Evolutionary conservation across 2,329 filamentous ascomycete genomes (phyloP), one percentile per base, ranked within the genome.

Genomic region (Aureobasidium sp.): DNA sequence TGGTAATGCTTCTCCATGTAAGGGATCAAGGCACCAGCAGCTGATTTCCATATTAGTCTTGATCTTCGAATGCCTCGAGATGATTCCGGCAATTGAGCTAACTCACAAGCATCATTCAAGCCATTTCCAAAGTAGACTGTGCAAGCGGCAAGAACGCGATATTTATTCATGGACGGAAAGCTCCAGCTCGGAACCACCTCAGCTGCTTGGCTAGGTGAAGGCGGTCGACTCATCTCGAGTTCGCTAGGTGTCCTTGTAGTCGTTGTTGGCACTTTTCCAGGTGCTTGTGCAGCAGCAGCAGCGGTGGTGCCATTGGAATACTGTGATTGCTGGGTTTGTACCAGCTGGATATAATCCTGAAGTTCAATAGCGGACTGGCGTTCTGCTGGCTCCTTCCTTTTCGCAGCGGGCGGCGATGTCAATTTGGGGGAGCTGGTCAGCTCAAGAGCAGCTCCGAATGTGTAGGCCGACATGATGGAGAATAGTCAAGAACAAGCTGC

Each of bases 11-110:
- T 79, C 71, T 93, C 88, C 73, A 95, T 88, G 69, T 91, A 91
- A 0, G 90, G 90, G 67, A 95, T 89, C 62, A 94, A 70, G 11
- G 90, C 89, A 69, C 90, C 90, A 1, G 89, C 84, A 0, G 88
- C 76, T 63, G 13, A 11, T 16, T 8, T 4, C 3, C 16, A 21
- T 10, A 6, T 59, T 25, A 59, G 57, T 21, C 27, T n/a, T 1
- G 5, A 54, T 5, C 3, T 3, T 9, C 3, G 3, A 4, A 5
- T 37, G 34, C 47, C 13, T 27, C 6, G 21, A 7, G n/a, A 25
- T 13, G 16, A 1, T n/a, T 6, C 10, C n/a, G 2, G 32, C 48
- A 37, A 7, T 9, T 29, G n/a, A n/a, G n/a, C n/a, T n/a, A n/a
- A n/a, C n/a, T n/a, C n/a, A 64, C 63, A 58, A 67, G 65, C 65